Evolutionary conservation across 1,139 yeast genomes (phyloP), one percentile per base, ranked within the genome.

Genomic region (Hyphopichia burtonii): DNA sequence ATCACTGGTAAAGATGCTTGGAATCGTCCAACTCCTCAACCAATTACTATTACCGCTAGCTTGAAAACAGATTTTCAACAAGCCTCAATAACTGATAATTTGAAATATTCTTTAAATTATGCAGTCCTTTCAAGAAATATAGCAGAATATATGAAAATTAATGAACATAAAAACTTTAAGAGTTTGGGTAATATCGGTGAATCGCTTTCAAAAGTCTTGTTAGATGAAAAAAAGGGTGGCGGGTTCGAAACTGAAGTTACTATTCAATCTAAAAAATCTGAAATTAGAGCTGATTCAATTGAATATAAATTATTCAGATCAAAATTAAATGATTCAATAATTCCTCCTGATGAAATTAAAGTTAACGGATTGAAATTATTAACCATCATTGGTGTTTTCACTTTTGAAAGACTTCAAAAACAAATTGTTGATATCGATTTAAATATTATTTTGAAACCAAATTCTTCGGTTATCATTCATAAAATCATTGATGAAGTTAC

Each of bases 321-420:
- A 23, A 49, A 53, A 41, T 20, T 47, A 44, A 32, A 51, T 41
- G 43, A 55, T 53, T 33, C 48, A 41, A 61, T 54, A 41, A 41
- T 38, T 3, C 46, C 50, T 23, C 41, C 48, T 2, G 87, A 81
- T 51, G 50, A 54, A 10, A 68, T 86, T 7, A 60, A 57, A 25
- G 76, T 86, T 31, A 68, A 69, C 23, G 76, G 78, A 12, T 65
- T 91, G 39, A 73, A 77, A 42, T 63, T 87, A 23, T 74, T 85
- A 40, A 85, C 96, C 0, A 74, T 90, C 33, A 86, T 93, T 51
- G 99, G 99, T 3, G 94, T 93, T 8, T 91, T 89, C 65, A 85
- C 91, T 1, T 87, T 90, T 63, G 99, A 93, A 59, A 71, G 98
- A 47, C 63, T 83, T 30, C 84, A 86, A 55, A 80, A 80, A 51